Conservation (phyloP, 2,329 filamentous ascomycete genomes). For the Paracoccidioides brasiliensis region DNA sequence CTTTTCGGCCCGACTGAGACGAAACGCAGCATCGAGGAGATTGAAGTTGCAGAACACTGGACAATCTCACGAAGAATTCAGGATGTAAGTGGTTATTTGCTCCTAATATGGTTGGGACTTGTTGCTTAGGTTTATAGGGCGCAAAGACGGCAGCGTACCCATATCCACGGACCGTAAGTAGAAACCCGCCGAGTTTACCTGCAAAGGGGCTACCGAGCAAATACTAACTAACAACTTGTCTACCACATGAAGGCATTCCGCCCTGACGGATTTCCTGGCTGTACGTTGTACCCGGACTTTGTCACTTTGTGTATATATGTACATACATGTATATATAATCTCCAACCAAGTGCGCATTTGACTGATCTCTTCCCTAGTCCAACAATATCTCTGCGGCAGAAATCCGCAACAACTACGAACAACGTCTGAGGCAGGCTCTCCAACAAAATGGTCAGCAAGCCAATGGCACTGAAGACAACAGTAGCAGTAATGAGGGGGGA, state of each 20-base stretch:
- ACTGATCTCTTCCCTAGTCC: conserved; percentile 26
- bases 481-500: conserved; percentile 18
- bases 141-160: neutral
- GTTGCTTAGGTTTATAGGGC: conserved; percentile 2
- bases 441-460: conserved; percentile 18
- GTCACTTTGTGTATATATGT: too few relatives aligned
- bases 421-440: conserved; percentile 39
- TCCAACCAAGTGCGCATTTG: neutral
- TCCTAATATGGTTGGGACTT: neutral
- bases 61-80: neutral
- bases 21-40: neutral
- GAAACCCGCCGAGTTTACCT: neutral
- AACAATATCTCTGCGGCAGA: conserved; percentile 55
- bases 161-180: conserved; percentile 30
- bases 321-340: neutral
- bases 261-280: conserved; percentile 55
- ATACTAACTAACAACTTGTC: neutral
- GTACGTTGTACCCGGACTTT: conserved; percentile 29
- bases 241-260: conserved; percentile 39
- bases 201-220: neutral
- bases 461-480: conserved; percentile 9
- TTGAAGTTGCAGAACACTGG: neutral
- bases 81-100: conserved; percentile 2
- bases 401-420: conserved; percentile 47
- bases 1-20: neutral